These are phyloP conservation scores for Paramyrothecium roridum DNA, from an alignment of 2,329 filamentous ascomycete genomes.

Conservation along the genomic window DNA sequence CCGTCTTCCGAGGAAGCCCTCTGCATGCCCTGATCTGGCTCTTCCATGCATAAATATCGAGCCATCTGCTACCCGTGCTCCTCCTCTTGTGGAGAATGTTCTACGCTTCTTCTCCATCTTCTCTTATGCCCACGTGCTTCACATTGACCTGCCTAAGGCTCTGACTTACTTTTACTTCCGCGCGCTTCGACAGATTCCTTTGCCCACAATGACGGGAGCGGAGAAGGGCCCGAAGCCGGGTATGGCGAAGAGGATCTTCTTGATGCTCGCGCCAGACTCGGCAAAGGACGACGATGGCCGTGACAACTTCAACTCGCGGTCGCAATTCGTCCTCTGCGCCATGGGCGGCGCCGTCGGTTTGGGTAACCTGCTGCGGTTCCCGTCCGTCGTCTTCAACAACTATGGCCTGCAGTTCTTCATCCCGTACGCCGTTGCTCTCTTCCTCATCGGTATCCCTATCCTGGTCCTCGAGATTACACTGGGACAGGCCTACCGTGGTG, in stretches of 20 bases:
- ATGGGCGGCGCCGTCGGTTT: conserved; percentile 50
- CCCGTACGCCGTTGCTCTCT: conserved; percentile 48
- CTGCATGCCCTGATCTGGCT: not conserved
- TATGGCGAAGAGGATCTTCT: conserved; percentile 12
- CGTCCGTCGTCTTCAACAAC: conserved; percentile 54
- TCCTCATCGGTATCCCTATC: conserved; percentile 48
- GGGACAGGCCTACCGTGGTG: conserved; percentile 58
- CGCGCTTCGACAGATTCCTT: no score
- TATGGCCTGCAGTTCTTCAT: conserved; percentile 55
- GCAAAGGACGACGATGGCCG: conserved; percentile 20
- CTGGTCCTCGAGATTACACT: conserved; percentile 59
- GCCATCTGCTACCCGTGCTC: conserved; percentile 1
- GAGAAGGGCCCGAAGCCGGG: conserved; percentile 11
- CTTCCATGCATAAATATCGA: conserved; percentile 7
- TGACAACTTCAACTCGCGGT: conserved; percentile 20
- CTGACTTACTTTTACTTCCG: not conserved
- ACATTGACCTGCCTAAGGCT: not conserved
- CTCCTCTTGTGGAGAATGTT: conserved; percentile 3
- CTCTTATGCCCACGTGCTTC: not conserved
- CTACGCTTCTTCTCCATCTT: conserved; percentile 1
- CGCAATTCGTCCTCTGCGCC: conserved; percentile 20
- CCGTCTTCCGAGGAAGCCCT: not conserved
- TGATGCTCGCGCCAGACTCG: conserved; percentile 16
- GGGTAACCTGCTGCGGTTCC: conserved; percentile 53
- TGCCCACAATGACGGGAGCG: conserved; percentile 13